Conservation (phyloP, 345 rosid genomes). For the Orychophragmus violaceus region DNA sequence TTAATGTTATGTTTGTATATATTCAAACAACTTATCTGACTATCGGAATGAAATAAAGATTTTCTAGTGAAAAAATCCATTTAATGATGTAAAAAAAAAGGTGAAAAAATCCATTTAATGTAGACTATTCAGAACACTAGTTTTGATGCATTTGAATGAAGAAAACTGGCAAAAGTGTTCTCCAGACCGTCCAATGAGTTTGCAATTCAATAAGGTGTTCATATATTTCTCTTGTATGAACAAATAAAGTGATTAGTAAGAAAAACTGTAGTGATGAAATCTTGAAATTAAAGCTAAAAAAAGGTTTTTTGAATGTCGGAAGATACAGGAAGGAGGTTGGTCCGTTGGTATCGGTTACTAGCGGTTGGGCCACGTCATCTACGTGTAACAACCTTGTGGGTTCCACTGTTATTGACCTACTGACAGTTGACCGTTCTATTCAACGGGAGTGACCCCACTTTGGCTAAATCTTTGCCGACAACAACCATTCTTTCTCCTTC, state of each 20-base stretch:
- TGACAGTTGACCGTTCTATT: conserved; percentile 24
- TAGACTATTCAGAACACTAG: no score
- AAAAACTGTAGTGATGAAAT: background rate
- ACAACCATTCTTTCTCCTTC: background rate
- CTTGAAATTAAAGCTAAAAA: background rate
- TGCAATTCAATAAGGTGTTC: no score
- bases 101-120: no score
- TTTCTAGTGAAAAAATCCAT: no score
- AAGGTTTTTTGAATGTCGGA: conserved; percentile 7
- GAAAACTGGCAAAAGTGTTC: no score
- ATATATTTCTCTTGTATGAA: background rate
- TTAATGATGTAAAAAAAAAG: no score
- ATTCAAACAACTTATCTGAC: no score
- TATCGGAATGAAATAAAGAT: no score
- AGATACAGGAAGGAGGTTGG: conserved; percentile 15
- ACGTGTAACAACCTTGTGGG: background rate
- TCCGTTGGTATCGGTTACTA: conserved; percentile 30
- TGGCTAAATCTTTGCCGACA: conserved; percentile 22
- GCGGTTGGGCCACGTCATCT: conserved; percentile 29
- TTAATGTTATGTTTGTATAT: no score
- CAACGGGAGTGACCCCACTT: background rate
- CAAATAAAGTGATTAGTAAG: background rate
- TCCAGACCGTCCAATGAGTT: no score
- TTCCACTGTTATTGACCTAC: conserved; percentile 3
- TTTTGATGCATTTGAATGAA: no score